Base-by-base conservation (phyloP, 2,329 filamentous ascomycete genomes). In the Ascochyta fabae region DNA sequence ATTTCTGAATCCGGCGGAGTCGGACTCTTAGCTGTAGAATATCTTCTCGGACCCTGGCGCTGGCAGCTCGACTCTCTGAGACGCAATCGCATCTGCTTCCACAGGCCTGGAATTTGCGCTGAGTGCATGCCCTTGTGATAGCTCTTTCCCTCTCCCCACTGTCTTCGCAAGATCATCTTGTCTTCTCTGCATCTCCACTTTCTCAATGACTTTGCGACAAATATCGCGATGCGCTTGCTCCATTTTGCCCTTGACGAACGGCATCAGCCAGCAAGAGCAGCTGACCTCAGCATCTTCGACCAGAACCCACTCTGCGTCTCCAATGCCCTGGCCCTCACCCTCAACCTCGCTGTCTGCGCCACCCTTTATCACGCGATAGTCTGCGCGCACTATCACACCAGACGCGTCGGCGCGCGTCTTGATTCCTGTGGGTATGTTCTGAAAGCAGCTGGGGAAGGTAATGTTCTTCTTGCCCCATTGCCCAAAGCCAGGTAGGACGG, bases 201-300 rank as follows among this genome's bases (percentile, higher is more conserved):
- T 73, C 42, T 73, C 70, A 4, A 74, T 62, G 4, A 75, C 62
- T 46, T 73, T 74, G 36, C 61, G 53, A 48, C 70, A 72, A 6
- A 74, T 71, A 34, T 72, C 69, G 9, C 59, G 49, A 48, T 75
- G 71, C 35, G 71, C 71, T 15, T 61, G 52, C 44, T 74, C 70
- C 69, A 73, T 72, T 50, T 68, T 71, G 46, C 61, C 55, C 39
- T 65, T 66, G 13, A 75, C 71, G 47, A 75, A 71, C 1, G 71
- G 72, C 72, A 75, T 75, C 29, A 75, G 60, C 58, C 61, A 74
- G 69, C 70, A 71, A 10, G 62, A 59, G 48, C 71, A 74, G 47
- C 54, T 62, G 26, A 74, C 69, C 42, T 72, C 68, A 6, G 73
- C 71, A 35, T 75, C 71, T 36, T 75, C 72, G 6, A 73, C 71